Evolutionary conservation across 805 yeast species (phyloP).

Genomic region (Hanseniaspora lindneri): DNA sequence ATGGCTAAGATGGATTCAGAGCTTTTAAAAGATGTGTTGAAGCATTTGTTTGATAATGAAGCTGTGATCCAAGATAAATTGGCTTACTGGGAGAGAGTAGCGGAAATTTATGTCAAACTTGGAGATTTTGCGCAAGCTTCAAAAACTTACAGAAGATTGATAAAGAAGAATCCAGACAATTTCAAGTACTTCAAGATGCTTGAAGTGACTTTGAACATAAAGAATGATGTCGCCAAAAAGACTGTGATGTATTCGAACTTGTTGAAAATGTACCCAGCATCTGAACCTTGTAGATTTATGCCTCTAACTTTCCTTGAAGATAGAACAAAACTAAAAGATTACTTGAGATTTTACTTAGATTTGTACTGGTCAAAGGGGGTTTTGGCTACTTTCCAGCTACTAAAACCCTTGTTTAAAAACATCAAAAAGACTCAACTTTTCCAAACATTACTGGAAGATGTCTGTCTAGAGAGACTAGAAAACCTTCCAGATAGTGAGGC

Average conservation of each 20-base stretch:
- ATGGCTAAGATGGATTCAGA: conserved; percentile 26
- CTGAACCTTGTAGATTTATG: conserved; percentile 66
- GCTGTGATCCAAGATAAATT: conserved; percentile 46
- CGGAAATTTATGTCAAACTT: conserved; percentile 47
- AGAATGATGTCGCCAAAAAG: conserved; percentile 38
- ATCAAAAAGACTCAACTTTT: conserved; percentile 30
- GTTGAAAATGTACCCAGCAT: conserved; percentile 60
- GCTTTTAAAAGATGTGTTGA: conserved; percentile 47
- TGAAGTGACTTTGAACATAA: conserved; percentile 49
- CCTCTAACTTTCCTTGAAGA: conserved; percentile 65
- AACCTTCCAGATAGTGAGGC: conserved; percentile 33
- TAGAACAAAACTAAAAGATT: conserved; percentile 33
- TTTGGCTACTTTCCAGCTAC: conserved; percentile 78
- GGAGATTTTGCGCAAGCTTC: conserved; percentile 55
- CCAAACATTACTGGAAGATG: conserved; percentile 36
- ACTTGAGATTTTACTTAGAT: conserved; percentile 44
- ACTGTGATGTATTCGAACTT: conserved; percentile 53
- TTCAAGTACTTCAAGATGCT: conserved; percentile 50
- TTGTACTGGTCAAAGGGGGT: conserved; percentile 65
- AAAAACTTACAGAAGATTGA: conserved; percentile 49
- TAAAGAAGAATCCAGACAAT: conserved; percentile 80
- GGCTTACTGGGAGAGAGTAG: conserved; percentile 54
- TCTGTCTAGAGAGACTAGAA: conserved; percentile 34
- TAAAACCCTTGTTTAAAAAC: conserved; percentile 60
- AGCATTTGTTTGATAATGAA: conserved; percentile 44